Percentiles rank a stretch among this genome's conserved stretches.
These are phyloP conservation scores for Lachnellula subtilissima DNA, from an alignment of 2,329 filamentous ascomycete species.

Conservation along the genomic window DNA sequence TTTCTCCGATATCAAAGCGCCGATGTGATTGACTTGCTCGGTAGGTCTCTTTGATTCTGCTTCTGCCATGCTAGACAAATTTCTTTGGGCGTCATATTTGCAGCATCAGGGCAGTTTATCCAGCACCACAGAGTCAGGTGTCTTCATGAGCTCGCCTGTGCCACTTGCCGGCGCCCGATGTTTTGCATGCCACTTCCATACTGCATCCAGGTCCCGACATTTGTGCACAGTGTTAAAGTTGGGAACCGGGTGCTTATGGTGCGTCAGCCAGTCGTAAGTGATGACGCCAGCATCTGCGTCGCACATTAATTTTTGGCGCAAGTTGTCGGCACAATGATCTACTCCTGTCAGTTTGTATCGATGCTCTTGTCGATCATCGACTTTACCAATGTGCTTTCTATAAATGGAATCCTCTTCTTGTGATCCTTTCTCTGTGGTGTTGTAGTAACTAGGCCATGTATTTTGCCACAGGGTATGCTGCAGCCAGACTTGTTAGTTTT, in stretches of 20 bases:
- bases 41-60: too few relatives aligned
- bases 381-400: background rate
- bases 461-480: background rate
- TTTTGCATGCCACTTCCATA: too few relatives aligned
- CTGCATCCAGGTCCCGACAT: background rate
- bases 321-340: constrained; percentile 1
- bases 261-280: background rate
- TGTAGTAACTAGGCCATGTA: background rate
- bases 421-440: background rate
- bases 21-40: too few relatives aligned
- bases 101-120: too few relatives aligned
- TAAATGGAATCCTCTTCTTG: background rate
- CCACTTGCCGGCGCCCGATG: too few relatives aligned
- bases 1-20: too few relatives aligned
- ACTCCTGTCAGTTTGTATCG: background rate
- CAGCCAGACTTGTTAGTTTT: background rate
- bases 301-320: constrained; percentile 1
- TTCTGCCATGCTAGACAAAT: too few relatives aligned
- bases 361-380: background rate
- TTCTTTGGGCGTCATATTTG: too few relatives aligned
- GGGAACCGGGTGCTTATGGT: background rate
- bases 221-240: constrained; percentile 1
- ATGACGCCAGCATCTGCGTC: background rate
- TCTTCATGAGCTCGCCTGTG: too few relatives aligned
- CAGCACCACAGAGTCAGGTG: too few relatives aligned